phyloP scores from a whole-genome alignment of 257 asterid species.

The Lithospermum erythrorhizon region DNA sequence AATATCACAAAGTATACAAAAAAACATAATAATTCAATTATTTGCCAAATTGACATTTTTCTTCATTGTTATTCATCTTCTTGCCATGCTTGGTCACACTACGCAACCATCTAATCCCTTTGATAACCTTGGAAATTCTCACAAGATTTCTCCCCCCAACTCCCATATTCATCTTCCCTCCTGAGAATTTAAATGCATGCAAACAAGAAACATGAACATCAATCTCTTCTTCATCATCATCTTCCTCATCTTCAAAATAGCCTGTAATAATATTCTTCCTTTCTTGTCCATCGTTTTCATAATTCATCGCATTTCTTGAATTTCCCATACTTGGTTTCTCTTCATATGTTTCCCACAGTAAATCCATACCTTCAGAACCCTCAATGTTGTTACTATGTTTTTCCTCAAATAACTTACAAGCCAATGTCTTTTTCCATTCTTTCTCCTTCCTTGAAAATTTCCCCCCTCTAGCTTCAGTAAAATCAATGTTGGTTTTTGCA shows the following conservation, averaged over 20 bases:
- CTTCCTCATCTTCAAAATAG: conserved; percentile 6
- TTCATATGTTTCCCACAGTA: conserved; percentile 78
- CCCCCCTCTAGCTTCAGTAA: conserved; percentile 1
- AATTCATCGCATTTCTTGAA: conserved; percentile 3
- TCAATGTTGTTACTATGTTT: conserved; percentile 22
- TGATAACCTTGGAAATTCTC: conserved; percentile 67
- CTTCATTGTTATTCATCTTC: conserved; percentile 60
- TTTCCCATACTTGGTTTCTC: conserved; percentile 16
- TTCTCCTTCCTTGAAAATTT: conserved; percentile 42
- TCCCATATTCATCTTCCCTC: conserved; percentile 77
- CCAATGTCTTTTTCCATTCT: conserved; percentile 75
- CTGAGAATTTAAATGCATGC: conserved; percentile 62
- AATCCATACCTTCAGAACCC: conserved; percentile 78
- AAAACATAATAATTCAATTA: no score
- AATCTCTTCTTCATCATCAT: conserved; percentile 11
- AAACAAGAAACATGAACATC: conserved; percentile 50
- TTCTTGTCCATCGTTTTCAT: conserved; percentile 1
- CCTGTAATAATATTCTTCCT: neutral
- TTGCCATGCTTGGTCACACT: conserved; percentile 49
- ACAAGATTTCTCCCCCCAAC: conserved; percentile 61
- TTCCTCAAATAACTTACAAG: conserved; percentile 75
- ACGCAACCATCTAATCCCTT: conserved; percentile 80
- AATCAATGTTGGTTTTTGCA: conserved; percentile 22
- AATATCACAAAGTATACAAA: no score
- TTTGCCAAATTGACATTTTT: conserved; percentile 10